Base-by-base conservation (phyloP, 2,329 filamentous ascomycete species). In the Aspergillus versicolor region DNA sequence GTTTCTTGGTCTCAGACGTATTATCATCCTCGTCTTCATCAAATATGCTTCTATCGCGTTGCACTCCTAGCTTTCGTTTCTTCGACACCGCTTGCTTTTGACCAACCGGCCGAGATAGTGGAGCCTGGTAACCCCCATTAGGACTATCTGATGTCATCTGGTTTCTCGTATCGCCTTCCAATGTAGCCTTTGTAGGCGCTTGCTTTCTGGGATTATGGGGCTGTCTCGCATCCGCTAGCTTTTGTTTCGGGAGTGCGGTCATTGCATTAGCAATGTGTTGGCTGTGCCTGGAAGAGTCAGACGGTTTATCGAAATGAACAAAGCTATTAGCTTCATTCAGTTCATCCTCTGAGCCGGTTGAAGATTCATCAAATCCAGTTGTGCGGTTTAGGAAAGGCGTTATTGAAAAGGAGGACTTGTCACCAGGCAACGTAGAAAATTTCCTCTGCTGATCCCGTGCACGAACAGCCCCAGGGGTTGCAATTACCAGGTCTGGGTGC, bases 351-450 rank as follows among this genome's bases (percentile, higher is more conserved):
- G 70, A 70, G 40, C 67, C 69, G 34, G 50, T 60, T 32, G 63
- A 65, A 12, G 68, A 66, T 42, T 67, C 65, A 37, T 77, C 74
- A 13, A 88, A 77, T 61, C 80, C 87, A 59, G 81, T 86, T 24
- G 85, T 88, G 50, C 88, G 86, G 73, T 92, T 96, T 60, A 97
- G 80, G 78, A 96, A 97, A 0, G 93, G 93, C 0, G 93, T 97
- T 62, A 97, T 91, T 4, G 92, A 96, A 73, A 97, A 97, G 3
- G 84, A 87, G 0, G 92, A 97, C 73, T 96, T 97, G 69, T 96
- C 91, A 30, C 90, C 91, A 5, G 89, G 79, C 54, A 85, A 76
- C 1, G 84, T 81, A 38, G 84, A 82, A 19, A 86, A 83, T 27
- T 78, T 72, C 47, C 78, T 81, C 54, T 81, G 78, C 70, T 86